These are phyloP conservation scores for Aspergillus pseudoglaucus DNA, from an alignment of 2,329 filamentous ascomycete species.

Conservation along the genomic window DNA sequence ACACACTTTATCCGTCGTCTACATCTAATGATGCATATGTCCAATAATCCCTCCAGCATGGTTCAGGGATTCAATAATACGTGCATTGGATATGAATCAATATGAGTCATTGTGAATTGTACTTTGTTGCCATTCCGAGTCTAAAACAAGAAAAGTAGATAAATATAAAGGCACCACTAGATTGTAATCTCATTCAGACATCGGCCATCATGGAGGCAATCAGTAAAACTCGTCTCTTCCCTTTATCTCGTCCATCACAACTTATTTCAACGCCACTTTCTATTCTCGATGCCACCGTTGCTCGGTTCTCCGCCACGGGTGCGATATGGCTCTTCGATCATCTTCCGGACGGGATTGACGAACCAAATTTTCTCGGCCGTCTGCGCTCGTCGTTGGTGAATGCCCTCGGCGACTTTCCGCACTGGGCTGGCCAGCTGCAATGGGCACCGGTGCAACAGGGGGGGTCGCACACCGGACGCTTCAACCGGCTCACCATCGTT, in stretches of 20 bases:
- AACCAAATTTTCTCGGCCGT: neutral
- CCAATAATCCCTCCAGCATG: too few species aligned
- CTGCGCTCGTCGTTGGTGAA: constrained; percentile 1
- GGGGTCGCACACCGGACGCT: constrained; percentile 5
- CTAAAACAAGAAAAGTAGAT: too few species aligned
- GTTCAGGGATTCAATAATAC: too few species aligned
- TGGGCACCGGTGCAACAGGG: constrained; percentile 4
- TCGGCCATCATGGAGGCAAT: too few species aligned
- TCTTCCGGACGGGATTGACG: neutral
- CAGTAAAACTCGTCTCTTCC: neutral
- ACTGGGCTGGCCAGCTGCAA: constrained; percentile 10
- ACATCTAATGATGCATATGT: too few species aligned
- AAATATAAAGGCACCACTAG: too few species aligned
- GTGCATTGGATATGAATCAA: too few species aligned
- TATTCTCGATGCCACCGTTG: constrained; percentile 9
- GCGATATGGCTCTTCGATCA: constrained; percentile 4
- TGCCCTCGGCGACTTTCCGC: constrained; percentile 5
- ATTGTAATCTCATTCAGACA: too few species aligned
- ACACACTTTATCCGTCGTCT: too few species aligned
- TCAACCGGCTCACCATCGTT: constrained; percentile 6
- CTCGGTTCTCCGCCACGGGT: constrained; percentile 6
- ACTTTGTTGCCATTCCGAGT: too few species aligned
- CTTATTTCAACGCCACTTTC: constrained; percentile 5
- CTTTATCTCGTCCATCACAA: neutral
- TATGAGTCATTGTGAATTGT: too few species aligned